Conservation (phyloP, 345 rosid genomes). For the Euphorbia pulcherrima region DNA sequence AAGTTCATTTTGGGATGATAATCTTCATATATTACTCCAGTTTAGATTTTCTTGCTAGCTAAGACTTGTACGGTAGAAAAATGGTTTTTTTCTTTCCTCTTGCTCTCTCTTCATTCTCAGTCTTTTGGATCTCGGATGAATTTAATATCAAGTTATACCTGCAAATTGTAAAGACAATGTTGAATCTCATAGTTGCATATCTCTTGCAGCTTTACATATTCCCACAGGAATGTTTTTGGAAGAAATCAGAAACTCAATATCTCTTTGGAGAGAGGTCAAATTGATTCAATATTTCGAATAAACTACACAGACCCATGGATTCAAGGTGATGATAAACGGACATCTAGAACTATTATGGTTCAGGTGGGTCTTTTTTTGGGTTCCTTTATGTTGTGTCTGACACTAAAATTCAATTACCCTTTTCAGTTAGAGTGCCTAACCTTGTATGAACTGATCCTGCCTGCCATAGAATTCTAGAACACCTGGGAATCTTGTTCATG, state of each 20-base stretch:
- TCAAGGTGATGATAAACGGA: constrained; percentile 90
- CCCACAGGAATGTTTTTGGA: constrained; percentile 89
- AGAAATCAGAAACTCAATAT: constrained; percentile 87
- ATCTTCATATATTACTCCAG: background rate
- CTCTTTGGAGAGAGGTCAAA: constrained; percentile 88
- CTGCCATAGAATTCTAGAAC: constrained; percentile 78
- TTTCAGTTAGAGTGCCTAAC: background rate
- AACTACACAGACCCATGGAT: constrained; percentile 99
- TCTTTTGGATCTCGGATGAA: too few species aligned
- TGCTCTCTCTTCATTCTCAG: background rate
- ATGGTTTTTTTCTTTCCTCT: background rate
- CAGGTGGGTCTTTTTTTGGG: constrained; percentile 50
- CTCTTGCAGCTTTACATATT: constrained; percentile 89
- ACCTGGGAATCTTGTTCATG: constrained; percentile 90
- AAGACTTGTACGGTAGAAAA: background rate
- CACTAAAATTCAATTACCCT: background rate
- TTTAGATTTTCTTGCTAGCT: background rate
- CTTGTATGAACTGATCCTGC: constrained; percentile 17
- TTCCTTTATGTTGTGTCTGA: background rate
- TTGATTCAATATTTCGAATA: constrained; percentile 83
- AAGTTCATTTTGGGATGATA: background rate
- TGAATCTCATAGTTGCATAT: constrained; percentile 10
- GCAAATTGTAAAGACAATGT: background rate
- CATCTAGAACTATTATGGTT: constrained; percentile 82
- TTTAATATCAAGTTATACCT: too few species aligned